Evolutionary conservation across 192 early-diverging fungal genomes (phyloP).

Genomic region (Haplosporangium gracile): DNA sequence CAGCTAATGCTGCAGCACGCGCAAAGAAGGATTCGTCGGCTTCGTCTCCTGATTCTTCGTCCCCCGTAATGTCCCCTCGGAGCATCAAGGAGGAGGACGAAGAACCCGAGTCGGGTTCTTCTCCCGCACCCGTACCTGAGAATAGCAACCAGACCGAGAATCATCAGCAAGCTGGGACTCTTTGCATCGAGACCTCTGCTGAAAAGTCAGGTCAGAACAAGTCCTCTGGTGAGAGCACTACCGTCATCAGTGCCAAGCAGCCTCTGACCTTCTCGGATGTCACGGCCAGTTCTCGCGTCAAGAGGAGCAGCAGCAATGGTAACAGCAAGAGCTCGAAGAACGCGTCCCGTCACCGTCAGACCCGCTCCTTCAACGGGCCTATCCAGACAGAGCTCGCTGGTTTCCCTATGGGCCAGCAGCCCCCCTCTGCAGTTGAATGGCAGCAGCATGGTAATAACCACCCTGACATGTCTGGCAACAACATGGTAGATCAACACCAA

Average conservation of each 20-base stretch:
- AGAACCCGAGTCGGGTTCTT: slow-evolving; percentile 28
- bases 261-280: neutral
- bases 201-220: neutral
- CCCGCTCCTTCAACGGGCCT: slow-evolving; percentile 47
- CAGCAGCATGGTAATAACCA: neutral
- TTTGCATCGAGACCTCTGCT: neutral
- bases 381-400: slow-evolving; percentile 34
- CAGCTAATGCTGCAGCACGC: neutral
- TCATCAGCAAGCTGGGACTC: neutral
- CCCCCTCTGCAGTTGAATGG: slow-evolving; percentile 25
- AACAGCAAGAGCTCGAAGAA: slow-evolving; percentile 37
- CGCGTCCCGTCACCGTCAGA: slow-evolving; percentile 48
- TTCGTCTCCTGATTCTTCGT: slow-evolving; percentile 18
- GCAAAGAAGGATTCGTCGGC: slow-evolving; percentile 13
- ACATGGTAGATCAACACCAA: slow-evolving; percentile 10
- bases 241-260: neutral
- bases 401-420: slow-evolving; percentile 1
- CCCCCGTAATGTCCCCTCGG: slow-evolving; percentile 34
- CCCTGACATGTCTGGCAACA: slow-evolving; percentile 14
- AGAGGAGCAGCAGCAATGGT: slow-evolving; percentile 51
- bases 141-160: neutral
- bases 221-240: neutral
- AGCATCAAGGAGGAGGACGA: slow-evolving; percentile 45
- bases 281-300: slow-evolving; percentile 17
- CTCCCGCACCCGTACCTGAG: neutral